Evolutionary conservation across 495 filamentous ascomycete genomes (phyloP), one percentile per base, ranked within the genome.

Genomic region (Penicillium parvum): DNA sequence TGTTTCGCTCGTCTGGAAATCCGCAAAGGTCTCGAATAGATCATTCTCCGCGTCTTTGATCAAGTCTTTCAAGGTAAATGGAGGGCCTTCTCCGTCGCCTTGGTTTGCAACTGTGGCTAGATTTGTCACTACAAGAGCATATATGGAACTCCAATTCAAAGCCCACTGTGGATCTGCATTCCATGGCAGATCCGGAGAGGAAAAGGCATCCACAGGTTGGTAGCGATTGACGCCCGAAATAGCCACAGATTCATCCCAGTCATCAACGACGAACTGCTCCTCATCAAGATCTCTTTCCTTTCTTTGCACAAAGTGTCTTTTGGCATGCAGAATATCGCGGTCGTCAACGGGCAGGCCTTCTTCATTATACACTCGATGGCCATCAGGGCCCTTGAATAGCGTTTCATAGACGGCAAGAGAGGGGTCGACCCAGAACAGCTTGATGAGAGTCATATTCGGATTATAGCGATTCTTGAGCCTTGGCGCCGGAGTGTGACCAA

Each of bases 361-460:
- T 4, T 44, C 35, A 23, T 43, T 40, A 15, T 21, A 17, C 23
- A 43, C 41, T 27, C 32, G n/a, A 7, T 30, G 28, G 3, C 16
- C 27, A 4, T 32, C 25, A n/a, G 57, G 47, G 8, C 39, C 47
- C 21, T 43, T 40, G 38, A 60, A 66, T 14, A 64, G 23, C 8
- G 60, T 62, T 53, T 73, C 69, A 30, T 57, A 58, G 14, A 73
- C 39, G 12, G 65, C 56, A 16, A 65, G 53, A 17, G 42, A 37
- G 10, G 57, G 58, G 42, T 70, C 63, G 9, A 66, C 29, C 43
- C 57, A 50, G 35, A 71, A 71, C 37, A 66, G 56, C 38, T 73
- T 73, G 15, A 66, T 36, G 6, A 70, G 52, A 23, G 45, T 58
- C 26, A 62, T 37, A 11, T 44, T 18, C 7, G 48, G 53, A 17